Evolutionary conservation across 2,329 filamentous ascomycete genomes (phyloP).

Genomic region (Ceratocystis papillata): DNA sequence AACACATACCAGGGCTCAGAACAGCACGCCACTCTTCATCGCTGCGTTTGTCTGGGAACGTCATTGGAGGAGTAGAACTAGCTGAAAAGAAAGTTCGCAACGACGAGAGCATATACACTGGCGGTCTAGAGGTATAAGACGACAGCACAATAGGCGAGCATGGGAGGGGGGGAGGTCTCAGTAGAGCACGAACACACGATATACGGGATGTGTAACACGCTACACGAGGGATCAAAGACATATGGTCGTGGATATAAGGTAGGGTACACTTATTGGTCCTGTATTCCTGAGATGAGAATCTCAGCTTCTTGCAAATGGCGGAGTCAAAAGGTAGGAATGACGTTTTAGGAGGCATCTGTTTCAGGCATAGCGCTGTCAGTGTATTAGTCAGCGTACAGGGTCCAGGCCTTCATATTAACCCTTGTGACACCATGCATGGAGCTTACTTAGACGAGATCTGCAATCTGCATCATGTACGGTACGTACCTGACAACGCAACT

Average conservation of each 20-base stretch:
- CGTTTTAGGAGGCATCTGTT: constrained; percentile 14
- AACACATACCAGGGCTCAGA: constrained; percentile 47
- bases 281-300: not conserved
- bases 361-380: constrained; percentile 6
- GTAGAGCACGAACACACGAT: not conserved
- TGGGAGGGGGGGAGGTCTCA: not conserved
- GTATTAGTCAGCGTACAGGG: constrained; percentile 5
- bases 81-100: constrained; percentile 58
- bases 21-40: constrained; percentile 84
- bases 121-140: not conserved
- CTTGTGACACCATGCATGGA: constrained; percentile 2
- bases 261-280: not conserved
- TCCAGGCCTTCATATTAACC: not conserved
- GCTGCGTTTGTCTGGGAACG: constrained; percentile 68
- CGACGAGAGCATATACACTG: constrained; percentile 53
- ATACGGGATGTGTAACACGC: not conserved
- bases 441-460: not conserved
- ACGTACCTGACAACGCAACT: constrained; percentile 13
- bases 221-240: not conserved
- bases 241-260: not conserved
- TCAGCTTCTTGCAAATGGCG: not conserved
- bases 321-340: constrained; percentile 1
- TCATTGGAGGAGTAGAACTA: constrained; percentile 43
- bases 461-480: not conserved
- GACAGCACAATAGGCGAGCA: not conserved